Base-by-base conservation (phyloP, 1,139 yeast species). In the Suhomyces ambrosiae region DNA sequence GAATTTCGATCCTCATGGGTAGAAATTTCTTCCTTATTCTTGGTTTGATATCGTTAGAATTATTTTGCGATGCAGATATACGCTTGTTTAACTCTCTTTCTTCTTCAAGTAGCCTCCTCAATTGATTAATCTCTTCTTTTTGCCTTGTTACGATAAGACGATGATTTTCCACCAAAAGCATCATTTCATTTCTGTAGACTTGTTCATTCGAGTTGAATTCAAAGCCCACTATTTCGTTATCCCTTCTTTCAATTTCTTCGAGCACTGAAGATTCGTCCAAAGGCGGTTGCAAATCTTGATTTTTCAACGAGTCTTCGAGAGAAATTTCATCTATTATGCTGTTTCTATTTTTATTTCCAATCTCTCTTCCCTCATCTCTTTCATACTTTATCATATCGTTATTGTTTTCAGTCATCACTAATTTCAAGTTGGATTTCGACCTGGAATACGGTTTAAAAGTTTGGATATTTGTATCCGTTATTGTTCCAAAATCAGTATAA, bases 51-150 rank as follows among this genome's bases (percentile, higher is more conserved):
- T 22, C 9, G 0, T 25, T 24, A 7, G 11, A 7, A 7, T 6
- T n/a, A n/a, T n/a, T n/a, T n/a, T n/a, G n/a, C n/a, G n/a, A n/a
- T n/a, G n/a, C n/a, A n/a, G n/a, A n/a, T n/a, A n/a, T n/a, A n/a
- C n/a, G n/a, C n/a, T n/a, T n/a, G 21, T 27, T 32, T 11, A 40
- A 17, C 11, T 31, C 32, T 17, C 56, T 49, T 43, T 63, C 68
- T 32, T 58, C 52, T 12, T 42, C 36, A 27, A 64, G 49, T 24
- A 64, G 52, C 6, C 47, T 36, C 32, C 53, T 60, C 28, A 65
- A 49, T 31, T 56, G 54, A 7, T 48, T 37, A 15, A 64, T 64
- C 38, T 64, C 67, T 7, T 52, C 50, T 44, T 60, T 58, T 40
- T 65, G 68, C 38, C 54, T 58, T 23, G 45, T 46, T 11, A 61